A percentile compares a stretch with the other conserved stretches of the same genome.
phyloP scores from a whole-genome alignment of 2,329 filamentous ascomycete genomes.

The Pestalotiopsis sp. region DNA sequence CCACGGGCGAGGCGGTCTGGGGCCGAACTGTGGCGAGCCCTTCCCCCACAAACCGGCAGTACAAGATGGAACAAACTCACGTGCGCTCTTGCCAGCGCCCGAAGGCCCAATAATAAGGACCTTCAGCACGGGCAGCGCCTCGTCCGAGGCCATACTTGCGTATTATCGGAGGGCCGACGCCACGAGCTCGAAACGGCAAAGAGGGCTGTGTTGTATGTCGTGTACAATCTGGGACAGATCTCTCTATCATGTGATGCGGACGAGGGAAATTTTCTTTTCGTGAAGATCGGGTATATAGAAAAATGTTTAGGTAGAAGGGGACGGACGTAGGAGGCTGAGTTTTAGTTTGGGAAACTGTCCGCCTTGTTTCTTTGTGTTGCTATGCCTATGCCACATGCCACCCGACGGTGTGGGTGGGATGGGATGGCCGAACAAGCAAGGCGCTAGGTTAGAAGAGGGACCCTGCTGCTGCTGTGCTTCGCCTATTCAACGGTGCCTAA shows the following conservation, averaged over 20 bases:
- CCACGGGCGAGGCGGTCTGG: not conserved
- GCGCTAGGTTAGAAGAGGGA: not conserved
- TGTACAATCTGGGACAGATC: not conserved
- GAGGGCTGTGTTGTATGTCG: not conserved
- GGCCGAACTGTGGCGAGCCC: not conserved
- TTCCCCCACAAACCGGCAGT: too few species aligned
- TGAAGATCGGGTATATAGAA: not conserved
- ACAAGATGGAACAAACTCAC: conserved; percentile 35
- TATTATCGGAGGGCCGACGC: not conserved
- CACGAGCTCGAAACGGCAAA: not conserved
- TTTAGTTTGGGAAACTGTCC: not conserved
- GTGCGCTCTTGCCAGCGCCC: conserved; percentile 56
- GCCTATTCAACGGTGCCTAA: not conserved
- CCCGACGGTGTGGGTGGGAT: not conserved
- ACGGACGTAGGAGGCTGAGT: not conserved
- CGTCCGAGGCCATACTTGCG: conserved; percentile 45
- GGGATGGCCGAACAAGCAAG: too few species aligned
- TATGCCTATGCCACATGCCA: not conserved
- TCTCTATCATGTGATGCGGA: not conserved
- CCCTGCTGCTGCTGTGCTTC: not conserved
- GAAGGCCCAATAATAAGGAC: conserved; percentile 58
- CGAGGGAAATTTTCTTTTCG: not conserved
- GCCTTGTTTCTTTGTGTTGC: not conserved
- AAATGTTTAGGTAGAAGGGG: not conserved
- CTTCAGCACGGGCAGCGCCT: conserved; percentile 51